Percentiles rank a stretch among this genome's conserved stretches.
phyloP scores from a whole-genome alignment of 176 grass and related monocot genomes.

The Avena atlantica region DNA sequence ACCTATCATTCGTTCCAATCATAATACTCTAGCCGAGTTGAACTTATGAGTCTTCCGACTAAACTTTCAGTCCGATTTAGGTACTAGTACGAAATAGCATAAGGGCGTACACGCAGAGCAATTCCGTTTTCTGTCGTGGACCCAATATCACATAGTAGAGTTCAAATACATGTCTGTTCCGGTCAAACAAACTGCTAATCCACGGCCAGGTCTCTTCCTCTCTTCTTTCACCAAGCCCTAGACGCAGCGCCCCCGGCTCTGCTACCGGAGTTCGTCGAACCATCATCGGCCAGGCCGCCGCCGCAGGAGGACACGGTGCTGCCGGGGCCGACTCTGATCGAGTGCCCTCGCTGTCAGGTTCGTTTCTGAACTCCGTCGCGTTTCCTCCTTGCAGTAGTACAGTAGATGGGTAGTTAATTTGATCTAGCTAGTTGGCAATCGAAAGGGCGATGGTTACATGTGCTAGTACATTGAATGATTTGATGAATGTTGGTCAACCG shows the following conservation, averaged over 20 bases:
- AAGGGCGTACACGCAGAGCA: too few species aligned
- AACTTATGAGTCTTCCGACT: too few species aligned
- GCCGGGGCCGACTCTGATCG: neutral
- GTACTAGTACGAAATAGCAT: too few species aligned
- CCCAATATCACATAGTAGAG: too few species aligned
- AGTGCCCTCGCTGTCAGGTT: neutral
- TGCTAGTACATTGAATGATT: neutral
- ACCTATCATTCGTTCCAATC: too few species aligned
- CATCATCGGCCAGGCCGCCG: neutral
- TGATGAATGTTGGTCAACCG: neutral
- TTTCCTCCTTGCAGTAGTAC: neutral
- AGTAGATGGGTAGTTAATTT: neutral
- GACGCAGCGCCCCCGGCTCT: neutral
- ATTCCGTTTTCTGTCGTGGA: too few species aligned
- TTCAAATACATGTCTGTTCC: too few species aligned
- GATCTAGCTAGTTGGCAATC: neutral
- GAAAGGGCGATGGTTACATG: neutral
- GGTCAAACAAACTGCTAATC: too few species aligned
- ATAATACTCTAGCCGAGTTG: too few species aligned
- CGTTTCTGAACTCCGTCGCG: neutral
- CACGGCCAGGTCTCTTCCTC: too few species aligned
- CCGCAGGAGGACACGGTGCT: neutral
- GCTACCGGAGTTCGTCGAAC: neutral
- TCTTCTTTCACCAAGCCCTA: too few species aligned
- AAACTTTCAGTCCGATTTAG: too few species aligned